Percentiles rank a stretch among this genome's conserved stretches.
These are phyloP conservation scores for Zymoseptoria ardabiliae DNA, from an alignment of 2,329 filamentous ascomycete genomes.

Conservation along the genomic window DNA sequence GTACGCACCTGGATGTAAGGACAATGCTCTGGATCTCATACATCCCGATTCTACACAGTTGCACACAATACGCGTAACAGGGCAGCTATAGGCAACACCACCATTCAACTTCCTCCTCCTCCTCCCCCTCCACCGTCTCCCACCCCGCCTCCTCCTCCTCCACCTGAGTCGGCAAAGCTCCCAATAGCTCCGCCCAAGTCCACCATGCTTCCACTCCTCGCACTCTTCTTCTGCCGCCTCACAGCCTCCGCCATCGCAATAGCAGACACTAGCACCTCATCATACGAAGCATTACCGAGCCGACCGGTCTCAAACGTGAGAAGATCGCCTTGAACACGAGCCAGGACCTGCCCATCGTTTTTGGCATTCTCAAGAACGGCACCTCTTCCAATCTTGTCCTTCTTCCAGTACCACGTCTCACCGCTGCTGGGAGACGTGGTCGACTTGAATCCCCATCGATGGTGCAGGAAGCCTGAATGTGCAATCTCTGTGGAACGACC, in stretches of 20 bases:
- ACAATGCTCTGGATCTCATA: not conserved
- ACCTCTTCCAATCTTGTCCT: constrained; percentile 11
- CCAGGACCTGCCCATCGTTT: constrained; percentile 13
- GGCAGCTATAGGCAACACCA: too few species aligned
- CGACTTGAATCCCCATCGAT: constrained; percentile 17
- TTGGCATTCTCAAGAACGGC: constrained; percentile 16
- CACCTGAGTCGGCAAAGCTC: constrained; percentile 10
- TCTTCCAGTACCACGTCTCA: constrained; percentile 18
- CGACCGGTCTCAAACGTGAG: constrained; percentile 15
- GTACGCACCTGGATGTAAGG: not conserved
- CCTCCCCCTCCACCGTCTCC: not conserved
- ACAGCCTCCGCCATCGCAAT: constrained; percentile 21
- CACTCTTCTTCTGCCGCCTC: constrained; percentile 7
- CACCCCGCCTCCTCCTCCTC: constrained; percentile 4
- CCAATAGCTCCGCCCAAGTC: constrained; percentile 12
- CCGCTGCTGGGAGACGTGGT: constrained; percentile 2
- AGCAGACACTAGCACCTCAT: constrained; percentile 18
- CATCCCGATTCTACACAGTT: not conserved
- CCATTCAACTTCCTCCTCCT: too few species aligned
- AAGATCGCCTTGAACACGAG: constrained; percentile 16
- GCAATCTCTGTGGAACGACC: constrained; percentile 9
- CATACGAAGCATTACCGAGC: constrained; percentile 13
- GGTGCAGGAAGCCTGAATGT: constrained; percentile 12
- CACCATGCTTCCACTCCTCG: constrained; percentile 8
- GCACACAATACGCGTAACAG: too few species aligned